A percentile compares a stretch with the other conserved stretches of the same genome.
These are phyloP conservation scores for Aureobasidium leucospermi DNA, from an alignment of 2,329 filamentous ascomycete species.

Conservation along the genomic window DNA sequence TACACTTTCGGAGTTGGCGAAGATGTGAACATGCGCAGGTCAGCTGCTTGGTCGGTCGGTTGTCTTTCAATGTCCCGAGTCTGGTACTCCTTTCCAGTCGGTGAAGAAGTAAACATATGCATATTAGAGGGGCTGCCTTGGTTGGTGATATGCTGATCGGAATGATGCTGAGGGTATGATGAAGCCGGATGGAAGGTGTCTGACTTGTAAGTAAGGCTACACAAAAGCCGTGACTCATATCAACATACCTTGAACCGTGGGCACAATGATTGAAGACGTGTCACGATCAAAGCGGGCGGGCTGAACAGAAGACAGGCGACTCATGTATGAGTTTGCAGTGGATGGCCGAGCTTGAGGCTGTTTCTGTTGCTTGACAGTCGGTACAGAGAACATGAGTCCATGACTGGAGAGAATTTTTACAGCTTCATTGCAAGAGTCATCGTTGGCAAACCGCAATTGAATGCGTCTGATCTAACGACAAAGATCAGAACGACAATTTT, in stretches of 20 bases:
- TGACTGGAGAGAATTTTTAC: background rate
- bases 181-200: background rate
- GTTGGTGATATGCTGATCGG: background rate
- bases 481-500: background rate
- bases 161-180: background rate
- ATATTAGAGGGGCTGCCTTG: background rate
- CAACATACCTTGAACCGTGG: background rate
- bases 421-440: constrained; percentile 17
- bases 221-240: background rate
- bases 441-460: constrained; percentile 24
- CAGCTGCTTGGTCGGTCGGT: background rate
- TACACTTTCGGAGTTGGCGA: background rate
- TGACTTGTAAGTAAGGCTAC: background rate
- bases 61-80: background rate
- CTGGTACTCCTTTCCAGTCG: background rate
- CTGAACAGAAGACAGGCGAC: background rate
- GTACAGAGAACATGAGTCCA: constrained; percentile 9
- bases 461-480: constrained; percentile 23
- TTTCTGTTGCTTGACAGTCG: background rate
- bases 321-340: background rate
- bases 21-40: background rate
- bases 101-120: background rate
- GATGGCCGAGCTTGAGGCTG: background rate
- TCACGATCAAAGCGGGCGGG: background rate
- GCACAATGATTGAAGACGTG: background rate